Evolutionary conservation across 768 basidiomycete species (phyloP), one percentile per base, ranked within the genome.

Genomic region (Lactarius psammicola): DNA sequence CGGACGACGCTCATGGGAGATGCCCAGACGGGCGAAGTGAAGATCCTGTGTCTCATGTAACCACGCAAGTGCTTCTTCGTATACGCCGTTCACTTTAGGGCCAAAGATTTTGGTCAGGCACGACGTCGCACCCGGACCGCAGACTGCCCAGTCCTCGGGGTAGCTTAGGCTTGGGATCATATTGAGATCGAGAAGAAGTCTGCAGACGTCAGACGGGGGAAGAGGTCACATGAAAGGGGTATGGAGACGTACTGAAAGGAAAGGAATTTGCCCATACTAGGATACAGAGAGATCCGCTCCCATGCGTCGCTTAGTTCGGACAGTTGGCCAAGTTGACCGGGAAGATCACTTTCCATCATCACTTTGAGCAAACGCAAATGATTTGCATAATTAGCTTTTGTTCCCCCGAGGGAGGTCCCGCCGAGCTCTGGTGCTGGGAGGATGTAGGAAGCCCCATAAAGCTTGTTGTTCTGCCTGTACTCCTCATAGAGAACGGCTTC

Each of bases 391-490:
- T 75, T 77, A 42, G 71, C 72, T 18, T 79, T 78, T 3, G 63
- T 36, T 44, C 65, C 65, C 31, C 53, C 60, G 18, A 66, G 65
- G 28, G 61, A 59, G 4, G 53, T 42, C 9, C 77, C 77, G 31
- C 81, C 86, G 34, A 87, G 79, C 44, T 79, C 78, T 3, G 88
- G 87, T 4, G 85, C 84, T 0, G 89, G 88, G 66, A 90, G 88
- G 72, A 87, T 85, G 77, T 87, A 93, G 42, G 89, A 83, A 20
- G 80, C 79, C 2, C 86, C 87, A 73, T 90, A 92, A n/a, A 92
- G 78, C n/a, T 78, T 56, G 44, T 73, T 69, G 15, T 81, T 79
- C 23, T 67, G 66, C 20, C 74, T 62, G 63, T 76, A 78, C 44
- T 81, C 78, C 17, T 71, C 65, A 28, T 74, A 75, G 28, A 92